These are phyloP conservation scores for Symbiotaphrina buchneri DNA, from an alignment of 495 filamentous ascomycete genomes.

Conservation along the genomic window DNA sequence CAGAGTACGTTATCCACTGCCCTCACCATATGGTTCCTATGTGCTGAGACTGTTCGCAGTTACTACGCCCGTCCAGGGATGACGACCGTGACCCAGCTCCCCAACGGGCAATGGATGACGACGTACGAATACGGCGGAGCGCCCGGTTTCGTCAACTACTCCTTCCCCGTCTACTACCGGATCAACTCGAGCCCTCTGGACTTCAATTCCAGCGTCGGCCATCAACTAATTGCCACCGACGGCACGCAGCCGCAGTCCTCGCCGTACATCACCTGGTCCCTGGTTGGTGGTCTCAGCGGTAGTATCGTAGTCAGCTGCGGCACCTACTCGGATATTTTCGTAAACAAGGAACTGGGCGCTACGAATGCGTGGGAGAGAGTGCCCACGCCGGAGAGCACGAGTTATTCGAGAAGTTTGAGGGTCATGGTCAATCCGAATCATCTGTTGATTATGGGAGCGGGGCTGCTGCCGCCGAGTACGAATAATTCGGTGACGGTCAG, in stretches of 20 bases:
- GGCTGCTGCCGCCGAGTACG: too few species aligned
- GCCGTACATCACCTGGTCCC: constrained; percentile 15
- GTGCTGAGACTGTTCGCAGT: too few species aligned
- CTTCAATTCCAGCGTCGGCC: constrained; percentile 20
- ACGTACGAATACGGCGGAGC: constrained; percentile 39
- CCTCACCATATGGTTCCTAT: too few species aligned
- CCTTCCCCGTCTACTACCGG: constrained; percentile 35
- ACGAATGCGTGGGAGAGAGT: constrained; percentile 28
- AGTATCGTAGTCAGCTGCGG: constrained; percentile 27
- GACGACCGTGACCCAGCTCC: constrained; percentile 33
- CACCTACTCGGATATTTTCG: constrained; percentile 25
- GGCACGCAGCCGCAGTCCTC: constrained; percentile 24
- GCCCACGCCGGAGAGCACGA: constrained; percentile 18
- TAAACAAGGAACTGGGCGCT: constrained; percentile 31
- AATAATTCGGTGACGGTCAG: too few species aligned
- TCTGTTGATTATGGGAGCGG: constrained; percentile 11
- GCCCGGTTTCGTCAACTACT: constrained; percentile 16
- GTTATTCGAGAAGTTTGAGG: constrained; percentile 27
- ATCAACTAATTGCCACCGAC: constrained; percentile 20
- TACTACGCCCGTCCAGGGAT: constrained; percentile 48
- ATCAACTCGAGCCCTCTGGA: constrained; percentile 25
- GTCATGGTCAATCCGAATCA: constrained; percentile 16
- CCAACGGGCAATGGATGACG: constrained; percentile 36
- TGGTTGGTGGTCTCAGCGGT: constrained; percentile 11
- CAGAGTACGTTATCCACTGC: constrained; percentile 33